These are phyloP conservation scores for Lobulomyces angularis DNA, from an alignment of 192 early-diverging fungal species.

Conservation along the genomic window DNA sequence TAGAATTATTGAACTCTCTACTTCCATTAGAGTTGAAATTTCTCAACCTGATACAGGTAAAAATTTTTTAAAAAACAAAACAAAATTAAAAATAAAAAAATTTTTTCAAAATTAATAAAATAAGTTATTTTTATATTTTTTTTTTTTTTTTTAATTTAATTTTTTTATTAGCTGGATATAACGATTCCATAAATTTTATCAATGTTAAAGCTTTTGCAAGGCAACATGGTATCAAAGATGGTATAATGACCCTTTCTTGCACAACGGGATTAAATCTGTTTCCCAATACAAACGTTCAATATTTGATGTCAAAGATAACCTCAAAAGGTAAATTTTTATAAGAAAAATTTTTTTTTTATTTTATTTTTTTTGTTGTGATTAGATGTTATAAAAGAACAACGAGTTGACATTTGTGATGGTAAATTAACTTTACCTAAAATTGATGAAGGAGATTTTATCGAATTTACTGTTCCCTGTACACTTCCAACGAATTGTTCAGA, in stretches of 20 bases:
- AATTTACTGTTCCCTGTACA: conserved; percentile 32
- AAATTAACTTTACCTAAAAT: conserved; percentile 23
- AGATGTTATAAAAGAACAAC: conserved; percentile 10
- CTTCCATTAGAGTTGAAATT: conserved; percentile 7
- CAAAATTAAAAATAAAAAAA: conserved; percentile 15
- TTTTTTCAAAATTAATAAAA: no score
- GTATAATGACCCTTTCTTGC: conserved; percentile 12
- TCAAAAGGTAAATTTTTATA: background rate
- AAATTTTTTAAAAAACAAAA: background rate
- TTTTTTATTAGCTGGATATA: conserved; percentile 20
- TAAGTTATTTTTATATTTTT: no score
- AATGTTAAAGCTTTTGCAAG: conserved; percentile 16
- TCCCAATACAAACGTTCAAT: conserved; percentile 8
- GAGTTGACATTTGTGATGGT: conserved; percentile 21
- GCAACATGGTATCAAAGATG: conserved; percentile 4
- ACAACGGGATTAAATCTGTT: conserved; percentile 20
- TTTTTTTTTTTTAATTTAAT: conserved; percentile 9
- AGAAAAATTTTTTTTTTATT: background rate
- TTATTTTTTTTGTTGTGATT: background rate
- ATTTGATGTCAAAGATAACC: conserved; percentile 9
- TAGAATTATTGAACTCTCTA: conserved; percentile 13
- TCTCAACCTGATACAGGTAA: conserved; percentile 14
- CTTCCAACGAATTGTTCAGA: no score
- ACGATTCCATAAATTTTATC: no score
- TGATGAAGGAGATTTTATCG: conserved; percentile 19